These are phyloP conservation scores for Erigeron philadelphicus DNA, from an alignment of 140 eudicot genomes.

Conservation along the genomic window DNA sequence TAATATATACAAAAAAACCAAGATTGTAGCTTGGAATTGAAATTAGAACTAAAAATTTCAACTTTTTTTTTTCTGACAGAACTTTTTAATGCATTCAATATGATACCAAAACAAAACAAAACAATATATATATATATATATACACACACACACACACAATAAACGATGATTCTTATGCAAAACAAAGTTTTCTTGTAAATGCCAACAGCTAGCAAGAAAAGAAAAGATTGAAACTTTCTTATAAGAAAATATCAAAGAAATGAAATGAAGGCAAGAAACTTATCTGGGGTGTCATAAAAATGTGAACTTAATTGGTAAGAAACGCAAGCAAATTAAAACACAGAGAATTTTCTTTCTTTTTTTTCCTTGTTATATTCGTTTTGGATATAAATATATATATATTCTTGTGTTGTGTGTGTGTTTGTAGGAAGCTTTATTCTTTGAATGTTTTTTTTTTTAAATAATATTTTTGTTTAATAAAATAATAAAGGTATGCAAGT, in stretches of 20 bases:
- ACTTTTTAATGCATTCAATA: conserved; percentile 27
- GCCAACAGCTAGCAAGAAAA: not conserved
- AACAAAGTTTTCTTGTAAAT: conserved; percentile 20
- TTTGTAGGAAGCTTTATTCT: conserved; percentile 7
- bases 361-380: conserved; percentile 21
- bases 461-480: not conserved
- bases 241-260: conserved; percentile 3
- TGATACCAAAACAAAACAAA: not conserved
- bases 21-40: conserved; percentile 6
- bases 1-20: no score
- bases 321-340: conserved; percentile 9
- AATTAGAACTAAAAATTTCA: not conserved
- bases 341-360: not conserved
- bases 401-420: not conserved
- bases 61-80: conserved; percentile 11
- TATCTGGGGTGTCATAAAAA: conserved; percentile 29
- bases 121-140: no score
- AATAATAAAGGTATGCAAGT: conserved; percentile 21
- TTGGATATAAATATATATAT: conserved; percentile 11
- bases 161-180: conserved; percentile 22
- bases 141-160: not conserved
- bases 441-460: conserved; percentile 16
- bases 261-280: conserved; percentile 24
- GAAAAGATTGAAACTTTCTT: not conserved
- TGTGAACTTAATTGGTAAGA: conserved; percentile 20